phyloP scores from a whole-genome alignment of 495 filamentous ascomycete genomes.

The Clavariopsis aquatica region DNA sequence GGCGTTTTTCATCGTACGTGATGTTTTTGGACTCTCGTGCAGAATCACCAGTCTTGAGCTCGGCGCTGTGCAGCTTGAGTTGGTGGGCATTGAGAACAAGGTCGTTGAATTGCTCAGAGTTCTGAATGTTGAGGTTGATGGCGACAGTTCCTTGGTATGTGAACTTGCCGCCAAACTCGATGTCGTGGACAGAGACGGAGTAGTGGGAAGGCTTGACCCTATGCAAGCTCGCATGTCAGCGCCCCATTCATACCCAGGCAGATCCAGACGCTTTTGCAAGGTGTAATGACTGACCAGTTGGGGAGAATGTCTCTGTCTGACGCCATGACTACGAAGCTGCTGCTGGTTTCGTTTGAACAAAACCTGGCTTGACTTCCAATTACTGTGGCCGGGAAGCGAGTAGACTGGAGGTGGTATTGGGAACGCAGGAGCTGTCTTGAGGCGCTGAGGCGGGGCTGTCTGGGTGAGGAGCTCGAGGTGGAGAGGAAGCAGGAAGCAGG shows the following conservation, averaged over 20 bases:
- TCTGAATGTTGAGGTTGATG: slow-evolving; percentile 61
- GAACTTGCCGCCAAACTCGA: slow-evolving; percentile 72
- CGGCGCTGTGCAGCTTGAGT: slow-evolving; percentile 60
- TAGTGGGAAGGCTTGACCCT: slow-evolving; percentile 86
- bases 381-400: not conserved
- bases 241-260: slow-evolving; percentile 7
- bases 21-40: slow-evolving; percentile 63
- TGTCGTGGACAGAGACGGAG: slow-evolving; percentile 73
- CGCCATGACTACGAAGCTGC: slow-evolving; percentile 30
- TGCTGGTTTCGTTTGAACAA: slow-evolving; percentile 19
- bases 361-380: slow-evolving; percentile 10
- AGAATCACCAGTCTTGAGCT: slow-evolving; percentile 49
- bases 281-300: slow-evolving; percentile 18
- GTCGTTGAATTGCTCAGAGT: slow-evolving; percentile 56
- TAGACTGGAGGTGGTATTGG: not conserved
- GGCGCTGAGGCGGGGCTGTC: not conserved
- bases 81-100: slow-evolving; percentile 75
- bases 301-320: slow-evolving; percentile 38
- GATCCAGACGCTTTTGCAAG: not conserved
- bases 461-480: not conserved
- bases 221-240: slow-evolving; percentile 5
- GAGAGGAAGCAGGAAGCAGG: slow-evolving; percentile 4
- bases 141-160: slow-evolving; percentile 79
- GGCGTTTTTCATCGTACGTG: slow-evolving; percentile 74
- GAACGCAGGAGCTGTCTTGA: not conserved